phyloP scores from a whole-genome alignment of 371 early-diverging fungal genomes.

The Mucor saturninus region DNA sequence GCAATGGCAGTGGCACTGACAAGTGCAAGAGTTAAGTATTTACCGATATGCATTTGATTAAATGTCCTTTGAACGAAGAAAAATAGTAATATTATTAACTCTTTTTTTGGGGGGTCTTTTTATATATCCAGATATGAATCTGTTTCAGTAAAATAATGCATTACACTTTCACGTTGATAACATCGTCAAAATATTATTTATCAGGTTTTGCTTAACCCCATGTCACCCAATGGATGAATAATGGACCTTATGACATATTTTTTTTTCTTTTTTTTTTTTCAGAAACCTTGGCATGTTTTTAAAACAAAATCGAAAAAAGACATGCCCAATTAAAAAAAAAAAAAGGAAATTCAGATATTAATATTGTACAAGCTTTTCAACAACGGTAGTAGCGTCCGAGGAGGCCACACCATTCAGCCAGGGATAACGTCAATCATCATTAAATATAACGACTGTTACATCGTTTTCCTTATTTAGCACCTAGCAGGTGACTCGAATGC shows the following conservation, averaged over 20 bases:
- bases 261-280: no score
- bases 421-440: constrained; percentile 44
- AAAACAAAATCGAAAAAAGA: no score
- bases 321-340: neutral
- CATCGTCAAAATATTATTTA: neutral
- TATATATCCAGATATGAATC: neutral
- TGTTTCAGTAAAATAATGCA: neutral
- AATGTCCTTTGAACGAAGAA: neutral
- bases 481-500: constrained; percentile 14
- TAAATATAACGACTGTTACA: constrained; percentile 1
- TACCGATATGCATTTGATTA: constrained; percentile 16
- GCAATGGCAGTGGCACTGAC: constrained; percentile 9
- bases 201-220: neutral
- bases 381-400: constrained; percentile 32
- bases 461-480: constrained; percentile 9
- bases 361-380: constrained; percentile 28
- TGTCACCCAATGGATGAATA: neutral
- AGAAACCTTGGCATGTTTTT: no score
- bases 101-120: neutral
- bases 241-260: no score
- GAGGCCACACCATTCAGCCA: constrained; percentile 41
- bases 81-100: neutral
- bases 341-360: constrained; percentile 11
- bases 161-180: neutral
- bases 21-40: constrained; percentile 14